Conservation (phyloP, 148 eudicot genomes). For the Camellia japonica region DNA sequence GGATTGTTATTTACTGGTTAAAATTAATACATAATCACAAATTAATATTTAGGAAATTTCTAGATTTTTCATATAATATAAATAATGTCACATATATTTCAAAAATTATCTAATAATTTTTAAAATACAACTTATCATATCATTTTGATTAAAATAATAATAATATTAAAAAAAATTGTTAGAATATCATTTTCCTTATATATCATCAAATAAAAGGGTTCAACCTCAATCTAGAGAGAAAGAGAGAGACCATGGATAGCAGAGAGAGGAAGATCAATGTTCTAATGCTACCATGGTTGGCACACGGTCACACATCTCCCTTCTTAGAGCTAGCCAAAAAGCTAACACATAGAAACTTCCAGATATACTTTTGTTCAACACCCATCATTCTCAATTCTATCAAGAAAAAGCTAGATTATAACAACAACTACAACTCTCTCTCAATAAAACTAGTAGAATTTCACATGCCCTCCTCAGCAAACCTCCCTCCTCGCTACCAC, state of each 20-base stretch:
- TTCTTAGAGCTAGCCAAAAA: slow-evolving; percentile 17
- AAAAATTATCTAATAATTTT: no score
- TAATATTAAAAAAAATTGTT: no score
- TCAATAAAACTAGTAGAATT: slow-evolving; percentile 2
- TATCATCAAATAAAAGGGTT: neutral
- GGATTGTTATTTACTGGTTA: no score
- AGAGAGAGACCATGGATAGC: neutral
- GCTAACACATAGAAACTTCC: slow-evolving; percentile 9
- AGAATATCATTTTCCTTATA: no score
- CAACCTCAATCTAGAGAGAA: neutral
- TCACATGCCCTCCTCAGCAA: neutral
- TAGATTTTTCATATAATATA: no score
- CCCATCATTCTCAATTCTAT: slow-evolving; percentile 7
- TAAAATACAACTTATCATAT: no score
- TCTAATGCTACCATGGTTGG: slow-evolving; percentile 16
- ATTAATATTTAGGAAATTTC: no score
- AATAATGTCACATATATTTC: no score
- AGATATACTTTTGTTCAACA: neutral
- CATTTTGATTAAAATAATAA: no score
- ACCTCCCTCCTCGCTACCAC: neutral
- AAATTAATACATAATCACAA: no score
- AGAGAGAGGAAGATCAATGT: neutral
- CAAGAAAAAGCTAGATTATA: neutral
- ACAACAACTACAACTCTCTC: neutral
- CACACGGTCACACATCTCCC: slow-evolving; percentile 16